A percentile compares a stretch with the other conserved stretches of the same genome.
These are phyloP conservation scores for Chenopodium quinoa DNA, from an alignment of 148 eudicot genomes.

Conservation along the genomic window DNA sequence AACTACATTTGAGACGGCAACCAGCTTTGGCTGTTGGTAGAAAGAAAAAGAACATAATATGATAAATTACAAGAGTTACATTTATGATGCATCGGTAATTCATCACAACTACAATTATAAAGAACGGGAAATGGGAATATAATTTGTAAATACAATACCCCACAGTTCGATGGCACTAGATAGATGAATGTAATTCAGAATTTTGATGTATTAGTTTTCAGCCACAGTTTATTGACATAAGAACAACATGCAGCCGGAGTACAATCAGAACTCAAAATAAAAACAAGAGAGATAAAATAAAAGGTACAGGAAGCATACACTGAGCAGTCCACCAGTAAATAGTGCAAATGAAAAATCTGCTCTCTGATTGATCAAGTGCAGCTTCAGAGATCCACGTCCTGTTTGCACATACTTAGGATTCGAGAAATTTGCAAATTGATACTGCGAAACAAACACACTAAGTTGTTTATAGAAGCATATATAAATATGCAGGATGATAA, in stretches of 20 bases:
- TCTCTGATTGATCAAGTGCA: conserved; percentile 86
- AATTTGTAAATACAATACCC: neutral
- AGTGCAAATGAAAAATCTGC: conserved; percentile 69
- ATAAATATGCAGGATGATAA: neutral
- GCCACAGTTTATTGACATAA: neutral
- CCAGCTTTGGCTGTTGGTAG: conserved; percentile 69
- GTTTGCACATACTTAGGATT: conserved; percentile 49
- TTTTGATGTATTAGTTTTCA: neutral
- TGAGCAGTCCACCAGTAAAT: conserved; percentile 67
- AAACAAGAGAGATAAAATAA: neutral
- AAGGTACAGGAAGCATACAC: conserved; percentile 34
- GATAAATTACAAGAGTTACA: neutral
- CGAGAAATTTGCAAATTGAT: conserved; percentile 66
- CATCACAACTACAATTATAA: neutral
- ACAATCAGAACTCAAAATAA: neutral
- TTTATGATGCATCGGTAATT: neutral
- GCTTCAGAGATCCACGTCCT: conserved; percentile 70
- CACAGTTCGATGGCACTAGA: neutral
- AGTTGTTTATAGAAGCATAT: neutral
- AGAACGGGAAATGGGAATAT: neutral
- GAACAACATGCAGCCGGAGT: neutral
- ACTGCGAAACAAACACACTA: conserved; percentile 44
- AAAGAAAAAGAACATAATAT: neutral
- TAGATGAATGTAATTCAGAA: neutral
- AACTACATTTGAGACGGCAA: conserved; percentile 64